A percentile compares a stretch with the other conserved stretches of the same genome.
phyloP scores from a whole-genome alignment of 1,139 yeast species.

The Pichia sp. region DNA sequence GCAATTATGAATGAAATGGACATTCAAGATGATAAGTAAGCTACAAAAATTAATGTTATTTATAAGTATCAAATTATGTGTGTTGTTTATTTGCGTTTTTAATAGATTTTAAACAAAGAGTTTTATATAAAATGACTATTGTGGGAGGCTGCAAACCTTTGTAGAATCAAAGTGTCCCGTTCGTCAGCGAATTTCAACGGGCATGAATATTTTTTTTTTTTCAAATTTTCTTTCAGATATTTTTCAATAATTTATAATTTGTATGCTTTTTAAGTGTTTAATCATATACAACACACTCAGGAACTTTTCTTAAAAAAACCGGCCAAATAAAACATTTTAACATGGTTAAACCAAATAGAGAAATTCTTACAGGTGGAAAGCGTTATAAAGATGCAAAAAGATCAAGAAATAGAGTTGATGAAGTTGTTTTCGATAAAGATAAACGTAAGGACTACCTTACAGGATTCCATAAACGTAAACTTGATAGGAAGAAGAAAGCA shows the following conservation, averaged over 20 bases:
- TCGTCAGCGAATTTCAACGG: background rate
- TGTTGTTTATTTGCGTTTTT: background rate
- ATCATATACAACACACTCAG: background rate
- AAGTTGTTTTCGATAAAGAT: slow-evolving; percentile 73
- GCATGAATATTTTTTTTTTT: too few species aligned
- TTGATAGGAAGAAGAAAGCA: slow-evolving; percentile 84
- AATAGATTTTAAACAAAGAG: background rate
- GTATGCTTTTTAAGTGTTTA: background rate
- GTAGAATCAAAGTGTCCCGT: too few species aligned
- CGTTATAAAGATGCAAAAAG: slow-evolving; percentile 63
- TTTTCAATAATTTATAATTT: too few species aligned
- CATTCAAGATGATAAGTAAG: slow-evolving; percentile 11
- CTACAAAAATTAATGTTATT: background rate
- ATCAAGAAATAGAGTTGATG: slow-evolving; percentile 65
- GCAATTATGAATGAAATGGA: slow-evolving; percentile 37
- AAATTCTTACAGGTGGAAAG: slow-evolving; percentile 83
- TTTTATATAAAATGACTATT: too few species aligned
- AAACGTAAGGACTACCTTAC: slow-evolving; percentile 76
- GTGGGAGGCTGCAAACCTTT: too few species aligned
- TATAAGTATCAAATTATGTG: background rate
- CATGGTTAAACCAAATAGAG: slow-evolving; percentile 49
- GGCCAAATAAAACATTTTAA: background rate
- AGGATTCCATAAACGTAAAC: slow-evolving; percentile 91
- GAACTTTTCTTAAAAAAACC: too few species aligned
- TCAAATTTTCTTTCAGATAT: background rate